Base-by-base conservation (phyloP, 129 eudicot genomes). In the Ambrosia trifida region DNA sequence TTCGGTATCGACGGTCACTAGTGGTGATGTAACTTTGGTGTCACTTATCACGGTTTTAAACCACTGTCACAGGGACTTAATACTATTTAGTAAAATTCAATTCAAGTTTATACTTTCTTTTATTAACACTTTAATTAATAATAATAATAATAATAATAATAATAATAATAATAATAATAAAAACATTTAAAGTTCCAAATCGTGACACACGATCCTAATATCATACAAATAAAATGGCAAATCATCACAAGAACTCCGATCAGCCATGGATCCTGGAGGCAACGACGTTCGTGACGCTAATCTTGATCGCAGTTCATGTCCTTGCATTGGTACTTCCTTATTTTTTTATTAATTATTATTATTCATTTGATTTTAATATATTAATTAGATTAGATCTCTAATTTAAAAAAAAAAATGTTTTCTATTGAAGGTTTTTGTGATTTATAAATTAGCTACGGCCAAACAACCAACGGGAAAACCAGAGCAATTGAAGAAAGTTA, bases 211-310 rank as follows among this genome's bases (percentile, higher is more conserved):
- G 43, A 38, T 52, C 69, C 2, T 28, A 67, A 67, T 56, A 50
- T 67, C 66, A 13, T 18, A 19, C 66, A 43, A 13, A 10, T 7
- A 76, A 47, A 46, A 76, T 76, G 80, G 20, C 45, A 59, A 60
- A 46, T 5, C 75, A 59, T 11, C 80, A 59, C 5, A 59, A 68
- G 62, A 67, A 30, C 62, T 36, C 80, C 2, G 52, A 77, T 49
- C 81, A 77, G 57, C 70, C 71, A 69, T 77, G 81, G 81, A 77
- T 77, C 57, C 71, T 69, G 30, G 81, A 77, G 65, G 76, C 81
- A 0, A 47, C 81, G 14, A 69, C 76, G 40, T 69, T 77, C 70
- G 4, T 61, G n/a, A 70, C 81, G 24, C 32, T 77, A 47, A 9
- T 69, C 44, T 69, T 77, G 76, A 70, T 77, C 43, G 70, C 70